Base-by-base conservation (phyloP, 352 stramenopile genomes). In the Pythium apleroticum region DNA sequence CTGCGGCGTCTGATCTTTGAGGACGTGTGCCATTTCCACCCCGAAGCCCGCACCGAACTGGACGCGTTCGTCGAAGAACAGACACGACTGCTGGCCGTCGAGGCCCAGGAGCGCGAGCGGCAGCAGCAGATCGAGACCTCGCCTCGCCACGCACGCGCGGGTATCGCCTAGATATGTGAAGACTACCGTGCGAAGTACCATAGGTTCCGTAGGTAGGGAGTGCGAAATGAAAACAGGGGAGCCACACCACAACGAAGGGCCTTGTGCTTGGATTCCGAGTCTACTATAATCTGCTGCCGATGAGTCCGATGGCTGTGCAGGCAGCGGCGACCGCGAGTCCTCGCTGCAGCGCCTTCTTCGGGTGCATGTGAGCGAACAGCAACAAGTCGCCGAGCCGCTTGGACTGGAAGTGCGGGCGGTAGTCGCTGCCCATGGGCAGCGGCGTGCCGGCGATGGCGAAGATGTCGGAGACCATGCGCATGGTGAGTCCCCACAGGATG, bases 11-110 rank as follows among this genome's bases (percentile, higher is more conserved):
- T 95, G 45, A 93, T 95, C 50, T 93, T 95, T 65, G 81, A 95
- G 54, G 86, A 95, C 43, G 74, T 95, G n/a, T 95, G 86, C 52
- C 71, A 90, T 49, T 95, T 93, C 66, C 86, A 95, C 45, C 86
- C 86, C 0, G 84, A 92, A 39, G 86, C 84, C 11, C 74, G 63
- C 5, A 60, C 69, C 0, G 86, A 95, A 45, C 68, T 95, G 46
- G 72, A 85, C 27, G 60, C 74, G 52, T 89, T 80, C 52, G 60
- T 69, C 35, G 50, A 62, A 19, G 83, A 91, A 24, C 75, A 89
- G 46, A 69, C 82, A 55, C 77, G 65, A 31, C 68, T 76, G 22
- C 73, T 65, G 28, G 68, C 60, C 2, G 52, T 71, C 14, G 66
- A 75, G 41, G 52, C 52, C 20, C 72, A 77, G 28, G 63, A 72